Conservation (phyloP, 2,329 filamentous ascomycete species). For the Cryphonectria radicalis region DNA sequence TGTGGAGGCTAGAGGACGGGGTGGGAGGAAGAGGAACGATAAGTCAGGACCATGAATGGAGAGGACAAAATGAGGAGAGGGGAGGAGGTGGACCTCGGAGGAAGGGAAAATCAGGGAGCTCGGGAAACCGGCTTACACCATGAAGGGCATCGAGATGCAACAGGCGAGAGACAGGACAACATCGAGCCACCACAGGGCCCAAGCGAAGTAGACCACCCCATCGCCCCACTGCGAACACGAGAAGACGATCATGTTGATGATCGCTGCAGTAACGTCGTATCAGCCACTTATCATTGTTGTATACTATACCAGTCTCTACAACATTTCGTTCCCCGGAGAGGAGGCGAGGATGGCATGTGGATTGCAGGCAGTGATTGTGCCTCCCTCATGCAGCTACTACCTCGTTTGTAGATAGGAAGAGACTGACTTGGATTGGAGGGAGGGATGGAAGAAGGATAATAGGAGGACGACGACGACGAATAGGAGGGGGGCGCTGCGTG, state of each 20-base stretch:
- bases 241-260: conserved; percentile 63
- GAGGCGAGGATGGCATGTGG: not conserved
- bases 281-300: not conserved
- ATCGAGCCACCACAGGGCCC: conserved; percentile 60
- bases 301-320: not conserved
- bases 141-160: conserved; percentile 54
- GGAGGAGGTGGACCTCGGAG: conserved; percentile 60
- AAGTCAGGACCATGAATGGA: conserved; percentile 56
- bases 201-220: conserved; percentile 53
- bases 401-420: not conserved
- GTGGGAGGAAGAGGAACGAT: not conserved
- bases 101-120: conserved; percentile 61
- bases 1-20: conserved; percentile 29
- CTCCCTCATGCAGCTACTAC: not conserved
- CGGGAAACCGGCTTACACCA: conserved; percentile 61
- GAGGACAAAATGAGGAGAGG: conserved; percentile 48
- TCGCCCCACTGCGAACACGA: conserved; percentile 64
- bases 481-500: not conserved
- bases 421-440: not conserved
- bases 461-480: not conserved
- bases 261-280: conserved; percentile 38
- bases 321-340: not conserved
- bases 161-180: conserved; percentile 48
- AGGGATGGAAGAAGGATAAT: not conserved
- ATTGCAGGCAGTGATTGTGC: not conserved